phyloP scores from a whole-genome alignment of 768 basidiomycete genomes.

The Naganishia kalamii region DNA sequence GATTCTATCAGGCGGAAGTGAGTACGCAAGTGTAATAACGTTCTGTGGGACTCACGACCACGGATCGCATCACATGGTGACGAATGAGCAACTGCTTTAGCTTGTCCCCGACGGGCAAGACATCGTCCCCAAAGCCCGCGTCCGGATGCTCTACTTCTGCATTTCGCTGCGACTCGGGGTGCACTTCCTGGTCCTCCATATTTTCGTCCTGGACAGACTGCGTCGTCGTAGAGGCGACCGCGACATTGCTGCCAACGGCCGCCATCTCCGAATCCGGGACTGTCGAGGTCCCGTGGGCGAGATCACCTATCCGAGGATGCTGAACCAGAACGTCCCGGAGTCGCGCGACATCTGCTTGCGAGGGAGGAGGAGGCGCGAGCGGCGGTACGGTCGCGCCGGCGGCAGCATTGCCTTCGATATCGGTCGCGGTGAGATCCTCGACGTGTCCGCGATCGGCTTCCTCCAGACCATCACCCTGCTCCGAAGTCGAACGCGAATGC shows the following conservation, averaged over 20 bases:
- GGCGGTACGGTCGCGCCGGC: not conserved
- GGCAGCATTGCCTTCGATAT: too few relatives aligned
- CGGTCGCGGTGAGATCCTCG: not conserved
- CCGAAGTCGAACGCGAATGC: not conserved
- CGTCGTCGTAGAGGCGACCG: conserved; percentile 29
- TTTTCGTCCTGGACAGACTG: conserved; percentile 13
- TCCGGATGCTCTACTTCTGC: not conserved
- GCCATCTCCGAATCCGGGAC: conserved; percentile 31
- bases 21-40: not conserved
- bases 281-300: conserved; percentile 9
- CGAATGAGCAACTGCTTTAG: conserved; percentile 75
- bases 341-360: conserved; percentile 32
- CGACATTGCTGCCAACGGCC: conserved; percentile 31
- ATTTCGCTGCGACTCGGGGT: not conserved
- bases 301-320: conserved; percentile 24
- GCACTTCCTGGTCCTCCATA: not conserved
- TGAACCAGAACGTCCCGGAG: conserved; percentile 35
- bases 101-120: conserved; percentile 57
- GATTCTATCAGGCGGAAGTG: conserved; percentile 54
- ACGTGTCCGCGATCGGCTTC: not conserved
- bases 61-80: conserved; percentile 62
- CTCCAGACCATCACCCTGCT: not conserved
- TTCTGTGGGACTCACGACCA: conserved; percentile 59
- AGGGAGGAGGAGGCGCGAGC: conserved; percentile 33
- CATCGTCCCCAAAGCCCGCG: conserved; percentile 1